A percentile compares a stretch with the other conserved stretches of the same genome.
Conservation (phyloP, 2,329 filamentous ascomycete genomes). For the Ploettnerulaceae sp. region DNA sequence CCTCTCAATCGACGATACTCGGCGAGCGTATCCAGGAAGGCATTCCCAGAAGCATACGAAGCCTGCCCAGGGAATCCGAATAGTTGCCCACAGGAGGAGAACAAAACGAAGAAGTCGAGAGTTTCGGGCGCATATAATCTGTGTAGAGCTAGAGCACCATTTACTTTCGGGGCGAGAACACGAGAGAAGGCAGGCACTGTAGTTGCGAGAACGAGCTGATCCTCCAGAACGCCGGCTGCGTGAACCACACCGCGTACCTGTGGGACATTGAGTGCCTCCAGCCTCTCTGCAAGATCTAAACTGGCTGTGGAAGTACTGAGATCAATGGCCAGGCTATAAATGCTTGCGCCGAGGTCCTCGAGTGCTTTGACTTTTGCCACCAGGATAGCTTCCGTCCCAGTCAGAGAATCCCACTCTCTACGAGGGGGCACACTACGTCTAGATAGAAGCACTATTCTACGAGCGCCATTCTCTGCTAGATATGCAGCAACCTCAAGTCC, state of each 20-base stretch:
- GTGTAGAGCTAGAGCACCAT: constrained; percentile 32
- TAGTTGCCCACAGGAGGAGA: constrained; percentile 29
- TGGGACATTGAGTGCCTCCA: constrained; percentile 36
- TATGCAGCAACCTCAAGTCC: constrained; percentile 37
- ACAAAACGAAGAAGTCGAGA: constrained; percentile 27
- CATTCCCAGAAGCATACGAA: constrained; percentile 43
- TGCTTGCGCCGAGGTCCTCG: background rate
- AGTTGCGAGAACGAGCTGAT: constrained; percentile 35
- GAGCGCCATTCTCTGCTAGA: constrained; percentile 38
- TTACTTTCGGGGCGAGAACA: constrained; percentile 35
- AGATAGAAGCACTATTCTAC: constrained; percentile 39
- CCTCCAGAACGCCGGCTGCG: constrained; percentile 37
- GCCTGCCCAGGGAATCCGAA: constrained; percentile 37
- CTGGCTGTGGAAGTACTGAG: background rate
- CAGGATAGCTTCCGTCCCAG: constrained; percentile 16
- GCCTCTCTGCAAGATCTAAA: constrained; percentile 3
- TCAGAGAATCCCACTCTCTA: constrained; percentile 29
- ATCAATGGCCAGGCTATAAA: background rate
- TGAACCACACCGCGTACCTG: constrained; percentile 40
- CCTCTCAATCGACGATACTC: constrained; percentile 32
- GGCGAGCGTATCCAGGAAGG: constrained; percentile 35
- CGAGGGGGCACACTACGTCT: constrained; percentile 37
- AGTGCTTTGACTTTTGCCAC: background rate
- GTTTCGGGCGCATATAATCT: constrained; percentile 26
- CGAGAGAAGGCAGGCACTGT: constrained; percentile 30